Percentiles rank a stretch among this genome's conserved stretches.
Conservation (phyloP, 768 basidiomycete species). For the Collybia nuda region DNA sequence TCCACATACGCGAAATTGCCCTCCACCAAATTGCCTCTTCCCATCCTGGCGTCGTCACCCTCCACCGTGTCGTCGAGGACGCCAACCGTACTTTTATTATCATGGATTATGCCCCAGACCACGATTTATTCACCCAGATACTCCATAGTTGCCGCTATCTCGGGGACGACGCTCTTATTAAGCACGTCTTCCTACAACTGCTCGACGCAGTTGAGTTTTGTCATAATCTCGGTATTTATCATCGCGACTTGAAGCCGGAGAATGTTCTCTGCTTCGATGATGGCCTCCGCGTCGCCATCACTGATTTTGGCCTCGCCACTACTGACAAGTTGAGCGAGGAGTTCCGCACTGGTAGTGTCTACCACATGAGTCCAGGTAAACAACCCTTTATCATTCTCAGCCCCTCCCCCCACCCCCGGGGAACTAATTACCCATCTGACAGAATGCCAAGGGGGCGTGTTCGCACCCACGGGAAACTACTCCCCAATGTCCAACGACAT, state of each 20-base stretch:
- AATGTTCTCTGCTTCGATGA: constrained; percentile 86
- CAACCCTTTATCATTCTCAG: constrained; percentile 8
- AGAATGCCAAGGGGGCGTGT: constrained; percentile 88
- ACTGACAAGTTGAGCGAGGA: constrained; percentile 84
- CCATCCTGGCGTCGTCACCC: constrained; percentile 82
- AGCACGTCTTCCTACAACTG: constrained; percentile 89
- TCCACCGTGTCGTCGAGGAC: constrained; percentile 89
- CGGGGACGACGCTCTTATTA: constrained; percentile 83
- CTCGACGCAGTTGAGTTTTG: constrained; percentile 93
- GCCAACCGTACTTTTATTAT: constrained; percentile 82
- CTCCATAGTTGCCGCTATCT: constrained; percentile 75
- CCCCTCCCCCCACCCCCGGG: constrained; percentile 9
- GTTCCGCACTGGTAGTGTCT: constrained; percentile 92
- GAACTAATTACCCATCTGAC: constrained; percentile 19
- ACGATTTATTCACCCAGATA: constrained; percentile 93
- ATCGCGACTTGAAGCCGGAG: constrained; percentile 98
- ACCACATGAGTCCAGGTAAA: constrained; percentile 95
- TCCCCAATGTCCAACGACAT: constrained; percentile 90
- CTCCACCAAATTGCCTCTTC: constrained; percentile 75
- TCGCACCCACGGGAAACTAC: constrained; percentile 68
- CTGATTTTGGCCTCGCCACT: constrained; percentile 95
- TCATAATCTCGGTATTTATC: constrained; percentile 89
- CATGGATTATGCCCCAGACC: constrained; percentile 90
- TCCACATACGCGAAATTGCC: constrained; percentile 88
- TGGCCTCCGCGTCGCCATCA: constrained; percentile 80